Evolutionary conservation across 164 flowering plant species (phyloP).

Genomic region (Vitis cinerea): DNA sequence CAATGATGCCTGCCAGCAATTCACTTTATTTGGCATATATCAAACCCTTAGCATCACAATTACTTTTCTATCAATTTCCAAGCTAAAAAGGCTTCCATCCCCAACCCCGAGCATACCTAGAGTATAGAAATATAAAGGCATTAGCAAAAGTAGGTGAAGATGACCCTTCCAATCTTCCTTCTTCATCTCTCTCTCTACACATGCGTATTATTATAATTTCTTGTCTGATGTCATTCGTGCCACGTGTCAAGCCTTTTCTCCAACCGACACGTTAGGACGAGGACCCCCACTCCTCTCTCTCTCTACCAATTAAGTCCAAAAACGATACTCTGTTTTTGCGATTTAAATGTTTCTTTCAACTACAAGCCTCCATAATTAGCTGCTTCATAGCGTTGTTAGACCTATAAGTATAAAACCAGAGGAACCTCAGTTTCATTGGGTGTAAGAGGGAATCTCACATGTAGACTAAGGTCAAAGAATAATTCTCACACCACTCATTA

Average conservation of each 20-base stretch:
- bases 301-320: too few species aligned
- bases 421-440: too few species aligned
- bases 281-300: not conserved
- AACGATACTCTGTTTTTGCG: too few species aligned
- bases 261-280: slow-evolving; percentile 1
- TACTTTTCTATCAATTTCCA: slow-evolving; percentile 45
- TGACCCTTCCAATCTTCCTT: slow-evolving; percentile 1
- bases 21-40: slow-evolving; percentile 21
- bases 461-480: too few species aligned
- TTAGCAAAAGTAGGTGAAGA: slow-evolving; percentile 21
- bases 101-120: slow-evolving; percentile 9
- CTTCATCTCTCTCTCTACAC: not conserved
- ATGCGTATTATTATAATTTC: not conserved
- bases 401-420: too few species aligned
- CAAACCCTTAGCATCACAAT: slow-evolving; percentile 8
- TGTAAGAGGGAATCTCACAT: too few species aligned
- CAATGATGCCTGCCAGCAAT: slow-evolving; percentile 33
- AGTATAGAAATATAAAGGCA: slow-evolving; percentile 24
- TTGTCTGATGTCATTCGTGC: not conserved
- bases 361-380: too few species aligned
- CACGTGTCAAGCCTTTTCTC: slow-evolving; percentile 8
- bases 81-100: slow-evolving; percentile 39
- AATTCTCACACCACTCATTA: too few species aligned
- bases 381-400: too few species aligned
- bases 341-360: too few species aligned